Base-by-base conservation (phyloP, 768 basidiomycete species). In the Podaxis carcinomalis region DNA sequence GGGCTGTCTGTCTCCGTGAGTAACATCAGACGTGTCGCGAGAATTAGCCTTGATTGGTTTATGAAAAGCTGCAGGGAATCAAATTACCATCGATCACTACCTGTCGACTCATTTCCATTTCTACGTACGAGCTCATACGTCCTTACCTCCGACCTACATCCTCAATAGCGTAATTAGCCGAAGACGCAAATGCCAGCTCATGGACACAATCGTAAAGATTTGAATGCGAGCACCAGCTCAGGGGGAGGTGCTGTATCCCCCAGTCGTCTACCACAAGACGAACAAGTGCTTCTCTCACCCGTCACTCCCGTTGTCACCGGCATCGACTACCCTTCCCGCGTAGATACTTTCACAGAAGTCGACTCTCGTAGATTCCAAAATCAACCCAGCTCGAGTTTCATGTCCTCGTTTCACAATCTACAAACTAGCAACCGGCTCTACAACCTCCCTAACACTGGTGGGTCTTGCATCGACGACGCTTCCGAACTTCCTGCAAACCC, bases 231-330 rank as follows among this genome's bases (percentile, higher is more conserved):
- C 51, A 37, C 59, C 27, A 51, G 51, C 46, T 57, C 59, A 56
- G 56, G 51, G 32, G 59, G 40, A 39, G 32, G 14, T 52, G 44
- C 44, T 46, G 14, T 40, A 27, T 53, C 57, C 44, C 36, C 51
- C 13, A 35, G 54, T 14, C 49, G 55, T 40, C 59, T 54, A 54
- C 60, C 67, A 68, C 64, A 62, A 60, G 57, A 60, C 61, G 49
- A 68, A 72, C 64, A 60, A 49, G 14, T 71, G 70, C 61, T 69
- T 63, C 66, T 68, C 5, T 75, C 77, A 23, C 77, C 79, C 47
- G 71, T 74, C 63, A 80, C 79, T 27, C 77, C 79, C 60, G 79
- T 77, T 27, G 78, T 82, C 36, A 80, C 80, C 25, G 79, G 79
- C 42, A 80, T 82, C 65, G 72, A 75, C 61, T 80, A 80, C 67